phyloP scores from a whole-genome alignment of 75 land plant species.

The Pseudotsuga menziesii region DNA sequence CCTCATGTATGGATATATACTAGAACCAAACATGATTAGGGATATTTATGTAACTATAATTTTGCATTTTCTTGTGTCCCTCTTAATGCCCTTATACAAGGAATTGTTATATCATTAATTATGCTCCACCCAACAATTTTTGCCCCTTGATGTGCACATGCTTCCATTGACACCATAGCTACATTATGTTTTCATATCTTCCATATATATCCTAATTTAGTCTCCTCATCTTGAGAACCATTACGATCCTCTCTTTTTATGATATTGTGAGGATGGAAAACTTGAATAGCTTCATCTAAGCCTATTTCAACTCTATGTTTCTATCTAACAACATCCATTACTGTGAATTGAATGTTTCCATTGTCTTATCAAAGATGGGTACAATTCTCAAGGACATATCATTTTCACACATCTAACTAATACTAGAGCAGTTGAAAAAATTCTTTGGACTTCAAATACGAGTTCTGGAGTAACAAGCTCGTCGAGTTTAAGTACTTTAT shows the following conservation, averaged over 20 bases:
- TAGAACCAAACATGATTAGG: no score
- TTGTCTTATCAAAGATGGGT: not conserved
- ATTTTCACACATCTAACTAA: not conserved
- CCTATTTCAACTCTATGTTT: not conserved
- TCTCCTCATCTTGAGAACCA: not conserved
- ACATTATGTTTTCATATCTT: not conserved
- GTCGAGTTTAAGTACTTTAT: constrained; percentile 68
- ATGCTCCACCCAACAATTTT: no score
- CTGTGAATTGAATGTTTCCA: not conserved
- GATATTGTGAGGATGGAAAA: not conserved
- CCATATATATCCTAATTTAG: not conserved
- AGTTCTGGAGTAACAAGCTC: constrained; percentile 16
- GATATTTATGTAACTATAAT: no score
- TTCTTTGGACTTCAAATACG: not conserved
- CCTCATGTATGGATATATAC: no score
- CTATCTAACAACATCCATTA: not conserved
- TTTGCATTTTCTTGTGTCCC: no score
- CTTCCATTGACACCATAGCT: not conserved
- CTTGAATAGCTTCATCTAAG: not conserved
- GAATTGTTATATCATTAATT: no score
- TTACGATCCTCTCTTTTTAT: not conserved
- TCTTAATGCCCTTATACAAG: no score
- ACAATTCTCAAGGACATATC: not conserved
- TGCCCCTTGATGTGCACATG: no score
- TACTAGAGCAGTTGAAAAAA: not conserved